Conservation (phyloP, 2,329 filamentous ascomycete genomes). For the Tolypocladium inflatum region DNA sequence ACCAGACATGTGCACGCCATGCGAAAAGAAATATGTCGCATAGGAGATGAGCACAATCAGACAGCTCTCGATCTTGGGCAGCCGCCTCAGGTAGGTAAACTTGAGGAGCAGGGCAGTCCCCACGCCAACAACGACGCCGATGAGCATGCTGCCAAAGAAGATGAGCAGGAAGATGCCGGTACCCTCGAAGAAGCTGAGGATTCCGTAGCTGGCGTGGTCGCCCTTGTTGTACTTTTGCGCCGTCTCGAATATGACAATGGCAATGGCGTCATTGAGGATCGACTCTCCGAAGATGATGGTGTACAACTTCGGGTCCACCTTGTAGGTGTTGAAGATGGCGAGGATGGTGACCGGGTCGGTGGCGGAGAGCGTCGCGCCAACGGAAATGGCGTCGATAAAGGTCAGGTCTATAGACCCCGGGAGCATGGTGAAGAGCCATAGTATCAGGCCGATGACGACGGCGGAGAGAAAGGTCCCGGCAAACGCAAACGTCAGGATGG, state of each 20-base stretch:
- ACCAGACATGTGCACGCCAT: constrained; percentile 94
- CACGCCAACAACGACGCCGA: constrained; percentile 82
- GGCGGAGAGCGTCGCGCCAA: constrained; percentile 90
- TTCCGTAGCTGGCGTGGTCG: constrained; percentile 58
- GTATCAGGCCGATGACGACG: constrained; percentile 79
- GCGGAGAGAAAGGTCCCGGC: constrained; percentile 95
- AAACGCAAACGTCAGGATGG: constrained; percentile 95
- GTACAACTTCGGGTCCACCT: constrained; percentile 97
- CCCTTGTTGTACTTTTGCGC: constrained; percentile 85
- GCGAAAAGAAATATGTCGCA: constrained; percentile 95
- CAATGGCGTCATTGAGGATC: constrained; percentile 95
- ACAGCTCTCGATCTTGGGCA: constrained; percentile 95
- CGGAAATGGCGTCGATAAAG: constrained; percentile 93
- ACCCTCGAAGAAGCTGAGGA: constrained; percentile 80
- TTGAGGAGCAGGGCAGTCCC: constrained; percentile 82
- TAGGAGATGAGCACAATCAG: constrained; percentile 90
- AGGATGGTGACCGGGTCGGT: constrained; percentile 97
- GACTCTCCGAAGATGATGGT: constrained; percentile 98
- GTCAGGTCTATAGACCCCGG: constrained; percentile 76
- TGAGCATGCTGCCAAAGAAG: constrained; percentile 88
- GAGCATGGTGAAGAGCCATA: constrained; percentile 82
- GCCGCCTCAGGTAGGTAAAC: constrained; percentile 85
- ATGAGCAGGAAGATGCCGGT: constrained; percentile 90
- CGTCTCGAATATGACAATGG: constrained; percentile 97
- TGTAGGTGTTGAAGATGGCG: constrained; percentile 98